Conservation (phyloP, 2,329 filamentous ascomycete species). For the Clarireedia paspali region DNA sequence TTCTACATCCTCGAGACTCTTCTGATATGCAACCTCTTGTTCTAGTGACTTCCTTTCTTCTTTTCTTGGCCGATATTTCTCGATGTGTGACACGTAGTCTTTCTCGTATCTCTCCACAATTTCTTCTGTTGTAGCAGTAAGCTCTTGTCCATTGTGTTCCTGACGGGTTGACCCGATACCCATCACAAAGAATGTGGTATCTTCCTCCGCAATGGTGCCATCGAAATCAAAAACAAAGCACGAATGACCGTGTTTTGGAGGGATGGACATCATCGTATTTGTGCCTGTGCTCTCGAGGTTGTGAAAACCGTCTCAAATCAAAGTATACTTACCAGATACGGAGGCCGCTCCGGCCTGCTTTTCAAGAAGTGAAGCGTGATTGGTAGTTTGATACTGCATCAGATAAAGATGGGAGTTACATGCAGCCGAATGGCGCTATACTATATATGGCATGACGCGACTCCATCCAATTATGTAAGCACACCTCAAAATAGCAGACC, state of each 20-base stretch:
- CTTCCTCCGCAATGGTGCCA: conserved; percentile 26
- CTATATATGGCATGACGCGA: not conserved
- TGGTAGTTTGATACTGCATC: too few relatives aligned
- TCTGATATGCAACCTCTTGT: conserved; percentile 17
- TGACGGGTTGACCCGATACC: conserved; percentile 14
- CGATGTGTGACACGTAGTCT: conserved; percentile 13
- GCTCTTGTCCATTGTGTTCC: conserved; percentile 4
- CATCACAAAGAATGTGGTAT: conserved; percentile 22
- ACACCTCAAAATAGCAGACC: not conserved
- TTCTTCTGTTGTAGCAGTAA: conserved; percentile 4
- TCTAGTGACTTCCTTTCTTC: conserved; percentile 13
- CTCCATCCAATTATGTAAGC: not conserved
- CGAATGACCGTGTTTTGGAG: not conserved
- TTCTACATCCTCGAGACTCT: conserved; percentile 21
- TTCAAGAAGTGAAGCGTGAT: too few relatives aligned
- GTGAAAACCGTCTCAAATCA: too few relatives aligned
- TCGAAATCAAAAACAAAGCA: conserved; percentile 27
- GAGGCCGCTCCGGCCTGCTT: too few relatives aligned
- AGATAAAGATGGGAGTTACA: too few relatives aligned
- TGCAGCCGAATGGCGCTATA: too few relatives aligned
- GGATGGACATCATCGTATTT: not conserved
- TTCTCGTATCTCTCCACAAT: conserved; percentile 17
- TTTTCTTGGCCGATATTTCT: conserved; percentile 14
- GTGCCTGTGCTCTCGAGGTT: not conserved
- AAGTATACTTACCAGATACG: too few relatives aligned